Conservation (phyloP, 257 asterid species). For the Solanum dulcamara region DNA sequence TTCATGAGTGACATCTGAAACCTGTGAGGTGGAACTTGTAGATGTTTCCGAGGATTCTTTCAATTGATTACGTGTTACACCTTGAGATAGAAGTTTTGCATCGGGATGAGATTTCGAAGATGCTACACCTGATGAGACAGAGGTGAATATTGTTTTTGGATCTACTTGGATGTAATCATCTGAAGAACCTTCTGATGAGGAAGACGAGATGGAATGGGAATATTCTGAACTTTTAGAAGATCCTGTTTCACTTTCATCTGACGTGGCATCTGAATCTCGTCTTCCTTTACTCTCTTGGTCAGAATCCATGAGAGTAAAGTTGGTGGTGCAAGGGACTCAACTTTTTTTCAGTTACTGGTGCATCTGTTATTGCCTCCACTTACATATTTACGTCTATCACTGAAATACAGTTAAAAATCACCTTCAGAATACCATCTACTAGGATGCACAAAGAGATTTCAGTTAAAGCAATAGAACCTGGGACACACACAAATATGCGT, state of each 20-base stretch:
- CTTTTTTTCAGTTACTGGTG: not conserved
- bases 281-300: conserved; percentile 8
- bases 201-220: conserved; percentile 17
- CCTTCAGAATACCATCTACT: not conserved
- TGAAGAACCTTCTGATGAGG: conserved; percentile 20
- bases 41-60: not conserved
- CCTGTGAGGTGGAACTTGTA: not conserved
- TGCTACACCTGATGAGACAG: conserved; percentile 6
- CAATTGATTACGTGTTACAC: conserved; percentile 7
- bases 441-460: not conserved
- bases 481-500: not conserved
- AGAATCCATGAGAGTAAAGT: conserved; percentile 5
- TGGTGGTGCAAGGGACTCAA: conserved; percentile 3
- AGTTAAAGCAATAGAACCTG: not conserved
- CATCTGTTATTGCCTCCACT: conserved; percentile 8
- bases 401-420: not conserved
- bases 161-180: conserved; percentile 18
- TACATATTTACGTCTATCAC: conserved; percentile 28
- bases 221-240: conserved; percentile 17
- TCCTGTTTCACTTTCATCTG: conserved; percentile 2
- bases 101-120: conserved; percentile 3
- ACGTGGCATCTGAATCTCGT: conserved; percentile 8
- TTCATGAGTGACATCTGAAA: conserved; percentile 2
- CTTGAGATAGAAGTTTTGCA: not conserved
- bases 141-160: conserved; percentile 10